Evolutionary conservation across 2,329 filamentous ascomycete species (phyloP), one percentile per base, ranked within the genome.

Genomic region (Pseudocercospora musae): DNA sequence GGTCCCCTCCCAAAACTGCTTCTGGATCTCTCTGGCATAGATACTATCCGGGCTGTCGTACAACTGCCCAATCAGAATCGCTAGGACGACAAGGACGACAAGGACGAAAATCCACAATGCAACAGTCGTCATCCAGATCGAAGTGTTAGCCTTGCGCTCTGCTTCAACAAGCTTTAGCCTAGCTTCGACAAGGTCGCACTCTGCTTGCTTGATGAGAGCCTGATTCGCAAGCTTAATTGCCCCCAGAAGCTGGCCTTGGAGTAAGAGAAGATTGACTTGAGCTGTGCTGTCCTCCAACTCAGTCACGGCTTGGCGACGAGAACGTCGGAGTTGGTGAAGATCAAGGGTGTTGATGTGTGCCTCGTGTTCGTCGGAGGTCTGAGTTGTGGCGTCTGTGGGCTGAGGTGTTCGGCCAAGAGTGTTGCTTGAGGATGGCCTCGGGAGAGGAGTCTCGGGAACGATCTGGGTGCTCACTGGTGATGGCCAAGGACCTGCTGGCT

Each of bases 391-490:
- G 11, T 25, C 48, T n/a, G 48, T 52, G 40, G 20, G 10, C 2
- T 4, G 13, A n/a, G 21, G 57, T 18, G 5, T 62, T 42, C 37
- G 4, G 6, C 15, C 37, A 11, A 18, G n/a, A 40, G 37, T n/a
- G 37, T 37, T n/a, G 33, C 4, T 4, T 37, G n/a, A n/a, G n/a
- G n/a, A n/a, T n/a, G n/a, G n/a, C n/a, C n/a, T n/a, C n/a, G 15
- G 15, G 15, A 52, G 46, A 1, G 60, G 56, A 8, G 60, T 62
- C 21, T 62, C 60, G 11, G 29, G 37, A 6, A 62, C 40, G 21
- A 62, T 11, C 31, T 59, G 60, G 7, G 60, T 59, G 40, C 56
- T 59, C 18, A 56, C 60, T 56, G 49, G 60, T 21, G 60, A 62
- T 18, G 37, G n/a, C 4, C 6, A 54, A 15, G 27, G 15, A 40